Percentiles rank a stretch among this genome's conserved stretches.
Conservation (phyloP, 371 early-diverging fungal species). For the Mortierella sp. region DNA sequence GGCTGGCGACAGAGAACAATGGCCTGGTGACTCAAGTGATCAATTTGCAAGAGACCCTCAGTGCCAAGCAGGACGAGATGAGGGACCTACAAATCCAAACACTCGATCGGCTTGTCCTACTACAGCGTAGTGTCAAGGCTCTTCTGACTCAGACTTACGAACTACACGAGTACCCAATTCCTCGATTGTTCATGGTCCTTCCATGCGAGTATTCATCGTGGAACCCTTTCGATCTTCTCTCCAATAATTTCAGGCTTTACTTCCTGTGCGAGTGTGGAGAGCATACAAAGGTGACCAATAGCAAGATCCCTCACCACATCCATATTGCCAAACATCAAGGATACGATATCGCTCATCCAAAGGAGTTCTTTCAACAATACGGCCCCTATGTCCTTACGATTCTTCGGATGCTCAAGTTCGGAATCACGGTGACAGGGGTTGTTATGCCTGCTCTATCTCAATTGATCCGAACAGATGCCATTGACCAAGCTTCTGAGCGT, state of each 20-base stretch:
- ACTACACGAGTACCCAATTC: background rate
- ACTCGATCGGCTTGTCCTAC: too few relatives aligned
- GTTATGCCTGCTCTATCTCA: constrained; percentile 1
- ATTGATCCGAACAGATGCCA: background rate
- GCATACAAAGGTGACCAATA: background rate
- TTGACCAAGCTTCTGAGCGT: too few relatives aligned
- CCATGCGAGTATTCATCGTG: background rate
- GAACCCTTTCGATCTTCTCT: background rate
- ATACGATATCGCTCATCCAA: background rate
- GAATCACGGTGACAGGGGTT: background rate
- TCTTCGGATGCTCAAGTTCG: constrained; percentile 4
- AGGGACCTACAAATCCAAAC: too few relatives aligned
- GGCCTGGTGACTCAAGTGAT: background rate
- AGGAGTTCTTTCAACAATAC: constrained; percentile 8
- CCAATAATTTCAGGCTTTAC: background rate
- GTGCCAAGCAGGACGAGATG: too few relatives aligned
- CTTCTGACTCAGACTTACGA: background rate
- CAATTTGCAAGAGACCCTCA: too few relatives aligned
- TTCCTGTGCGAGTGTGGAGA: constrained; percentile 16
- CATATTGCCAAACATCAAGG: constrained; percentile 17
- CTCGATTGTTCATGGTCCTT: background rate
- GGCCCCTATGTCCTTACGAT: constrained; percentile 8
- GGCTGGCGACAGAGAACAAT: too few relatives aligned
- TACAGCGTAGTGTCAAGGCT: background rate
- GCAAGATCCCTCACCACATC: background rate